These are phyloP conservation scores for Trametes sp. DNA, from an alignment of 1,284 basidiomycete species.

Conservation along the genomic window DNA sequence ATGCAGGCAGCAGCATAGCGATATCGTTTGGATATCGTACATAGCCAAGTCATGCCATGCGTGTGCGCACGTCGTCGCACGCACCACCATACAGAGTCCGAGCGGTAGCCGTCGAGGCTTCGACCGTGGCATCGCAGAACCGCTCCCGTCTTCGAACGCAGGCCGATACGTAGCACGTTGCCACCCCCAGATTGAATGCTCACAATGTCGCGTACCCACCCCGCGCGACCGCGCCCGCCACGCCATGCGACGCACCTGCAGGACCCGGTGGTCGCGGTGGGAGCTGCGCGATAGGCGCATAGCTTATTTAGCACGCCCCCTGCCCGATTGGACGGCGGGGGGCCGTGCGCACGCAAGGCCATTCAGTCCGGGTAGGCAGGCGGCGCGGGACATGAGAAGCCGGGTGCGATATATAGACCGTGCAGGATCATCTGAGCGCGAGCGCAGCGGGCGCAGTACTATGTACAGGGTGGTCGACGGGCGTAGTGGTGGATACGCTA, in stretches of 20 bases:
- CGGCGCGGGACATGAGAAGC: slow-evolving; percentile 8
- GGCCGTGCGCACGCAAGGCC: not conserved
- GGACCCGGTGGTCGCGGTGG: not conserved
- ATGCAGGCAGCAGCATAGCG: too few species aligned
- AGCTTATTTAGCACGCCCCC: slow-evolving; percentile 14
- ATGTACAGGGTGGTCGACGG: not conserved
- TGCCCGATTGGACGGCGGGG: slow-evolving; percentile 1
- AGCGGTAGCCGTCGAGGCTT: too few species aligned
- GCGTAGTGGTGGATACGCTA: not conserved
- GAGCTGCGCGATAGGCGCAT: not conserved
- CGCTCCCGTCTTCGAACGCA: not conserved
- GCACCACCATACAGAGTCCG: too few species aligned
- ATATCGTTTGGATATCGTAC: too few species aligned
- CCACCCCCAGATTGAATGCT: not conserved
- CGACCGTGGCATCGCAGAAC: not conserved
- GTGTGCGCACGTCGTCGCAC: too few species aligned
- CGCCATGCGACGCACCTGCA: too few species aligned
- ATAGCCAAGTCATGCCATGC: too few species aligned
- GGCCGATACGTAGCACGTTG: not conserved
- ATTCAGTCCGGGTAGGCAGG: slow-evolving; percentile 11
- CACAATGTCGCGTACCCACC: too few species aligned
- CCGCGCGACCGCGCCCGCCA: too few species aligned
- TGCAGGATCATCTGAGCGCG: not conserved
- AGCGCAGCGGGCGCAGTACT: not conserved
- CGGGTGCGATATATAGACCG: slow-evolving; percentile 4